Evolutionary conservation across 257 asterid species (phyloP).

Genomic region (Phtheirospermum japonicum): DNA sequence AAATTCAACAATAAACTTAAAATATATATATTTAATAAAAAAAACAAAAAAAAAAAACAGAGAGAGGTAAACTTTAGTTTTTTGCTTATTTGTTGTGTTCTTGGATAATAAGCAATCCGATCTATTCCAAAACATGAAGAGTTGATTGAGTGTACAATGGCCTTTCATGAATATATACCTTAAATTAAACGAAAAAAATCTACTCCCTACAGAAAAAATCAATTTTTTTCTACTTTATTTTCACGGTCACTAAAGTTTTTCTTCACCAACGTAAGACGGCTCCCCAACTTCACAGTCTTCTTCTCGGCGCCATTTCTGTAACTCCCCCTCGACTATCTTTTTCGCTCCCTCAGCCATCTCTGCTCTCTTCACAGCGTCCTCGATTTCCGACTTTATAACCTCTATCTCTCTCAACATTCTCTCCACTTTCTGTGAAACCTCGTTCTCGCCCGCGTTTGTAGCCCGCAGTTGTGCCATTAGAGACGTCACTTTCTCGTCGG

Average conservation of each 20-base stretch:
- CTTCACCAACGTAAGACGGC: slow-evolving; percentile 31
- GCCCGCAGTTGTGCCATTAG: slow-evolving; percentile 46
- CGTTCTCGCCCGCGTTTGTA: slow-evolving; percentile 37
- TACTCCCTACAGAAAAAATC: slow-evolving; percentile 21
- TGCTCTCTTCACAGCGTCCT: slow-evolving; percentile 50
- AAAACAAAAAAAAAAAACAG: too few relatives aligned
- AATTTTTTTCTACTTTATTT: slow-evolving; percentile 4
- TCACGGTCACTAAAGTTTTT: slow-evolving; percentile 17
- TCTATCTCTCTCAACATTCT: slow-evolving; percentile 38
- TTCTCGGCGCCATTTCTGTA: slow-evolving; percentile 41
- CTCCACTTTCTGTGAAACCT: slow-evolving; percentile 39
- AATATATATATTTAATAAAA: too few relatives aligned
- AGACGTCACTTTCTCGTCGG: slow-evolving; percentile 42
- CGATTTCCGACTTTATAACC: slow-evolving; percentile 42
- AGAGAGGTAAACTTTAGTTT: background rate
- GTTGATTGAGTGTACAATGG: slow-evolving; percentile 20
- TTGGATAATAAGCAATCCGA: background rate
- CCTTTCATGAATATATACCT: slow-evolving; percentile 2
- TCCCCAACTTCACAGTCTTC: slow-evolving; percentile 31
- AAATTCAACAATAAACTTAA: slow-evolving; percentile 23
- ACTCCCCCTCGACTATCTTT: slow-evolving; percentile 46
- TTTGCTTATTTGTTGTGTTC: background rate
- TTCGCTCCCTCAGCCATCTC: slow-evolving; percentile 63
- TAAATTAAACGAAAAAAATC: slow-evolving; percentile 15
- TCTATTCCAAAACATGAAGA: slow-evolving; percentile 24